phyloP scores from a whole-genome alignment of 495 filamentous ascomycete species.

The Penicillium pulvis region DNA sequence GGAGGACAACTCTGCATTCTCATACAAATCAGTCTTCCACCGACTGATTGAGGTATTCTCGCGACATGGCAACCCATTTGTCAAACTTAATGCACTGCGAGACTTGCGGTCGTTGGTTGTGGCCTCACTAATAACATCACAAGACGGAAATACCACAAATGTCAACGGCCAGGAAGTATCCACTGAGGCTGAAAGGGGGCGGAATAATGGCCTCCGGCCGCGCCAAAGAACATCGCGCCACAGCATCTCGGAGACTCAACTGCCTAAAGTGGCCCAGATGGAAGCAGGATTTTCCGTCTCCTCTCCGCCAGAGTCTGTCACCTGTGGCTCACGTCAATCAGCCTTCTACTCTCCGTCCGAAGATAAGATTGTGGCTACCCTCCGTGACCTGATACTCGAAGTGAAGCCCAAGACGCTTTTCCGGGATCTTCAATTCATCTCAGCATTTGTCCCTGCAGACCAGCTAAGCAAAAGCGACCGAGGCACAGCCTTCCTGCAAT shows the following conservation, averaged over 20 bases:
- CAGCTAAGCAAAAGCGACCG: slow-evolving; percentile 82
- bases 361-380: slow-evolving; percentile 69
- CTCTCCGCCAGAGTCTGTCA: slow-evolving; percentile 36
- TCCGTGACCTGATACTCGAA: slow-evolving; percentile 76
- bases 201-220: slow-evolving; percentile 4
- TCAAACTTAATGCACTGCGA: slow-evolving; percentile 80
- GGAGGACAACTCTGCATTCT: slow-evolving; percentile 51
- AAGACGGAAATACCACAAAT: slow-evolving; percentile 35
- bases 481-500: slow-evolving; percentile 94
- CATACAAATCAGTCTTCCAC: slow-evolving; percentile 74
- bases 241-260: slow-evolving; percentile 39
- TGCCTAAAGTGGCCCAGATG: slow-evolving; percentile 15
- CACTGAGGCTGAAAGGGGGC: slow-evolving; percentile 9
- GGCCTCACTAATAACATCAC: slow-evolving; percentile 65
- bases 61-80: slow-evolving; percentile 83
- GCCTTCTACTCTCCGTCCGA: slow-evolving; percentile 47
- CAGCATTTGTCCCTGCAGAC: slow-evolving; percentile 80
- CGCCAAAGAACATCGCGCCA: slow-evolving; percentile 29
- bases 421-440: slow-evolving; percentile 93
- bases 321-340: slow-evolving; percentile 41
- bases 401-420: slow-evolving; percentile 89
- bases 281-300: slow-evolving; percentile 26
- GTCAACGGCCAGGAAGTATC: slow-evolving; percentile 3
- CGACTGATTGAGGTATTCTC: slow-evolving; percentile 84
- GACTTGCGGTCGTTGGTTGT: slow-evolving; percentile 82